Conservation (phyloP, 148 eudicot species). For the Rhododendron mucronatum region DNA sequence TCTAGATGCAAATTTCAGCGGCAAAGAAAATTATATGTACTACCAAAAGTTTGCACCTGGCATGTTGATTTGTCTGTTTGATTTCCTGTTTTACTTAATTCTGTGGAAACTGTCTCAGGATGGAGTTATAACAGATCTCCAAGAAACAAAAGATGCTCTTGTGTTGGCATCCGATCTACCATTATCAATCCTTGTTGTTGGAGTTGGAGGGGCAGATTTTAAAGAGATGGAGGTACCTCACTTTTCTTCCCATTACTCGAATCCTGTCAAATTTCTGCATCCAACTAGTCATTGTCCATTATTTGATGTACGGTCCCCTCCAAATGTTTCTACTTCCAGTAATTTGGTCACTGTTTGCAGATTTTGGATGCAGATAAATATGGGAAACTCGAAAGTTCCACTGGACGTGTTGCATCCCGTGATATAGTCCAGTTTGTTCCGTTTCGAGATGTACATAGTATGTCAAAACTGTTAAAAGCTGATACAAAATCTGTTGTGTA, state of each 20-base stretch:
- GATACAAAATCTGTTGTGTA: neutral
- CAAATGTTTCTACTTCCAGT: neutral
- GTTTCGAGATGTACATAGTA: slow-evolving; percentile 83
- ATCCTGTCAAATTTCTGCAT: neutral
- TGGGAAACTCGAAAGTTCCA: slow-evolving; percentile 83
- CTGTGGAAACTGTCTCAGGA: slow-evolving; percentile 45
- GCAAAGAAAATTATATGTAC: neutral
- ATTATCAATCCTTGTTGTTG: slow-evolving; percentile 90
- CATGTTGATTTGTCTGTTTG: neutral
- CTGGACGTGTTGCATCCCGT: slow-evolving; percentile 80
- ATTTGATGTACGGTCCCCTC: neutral
- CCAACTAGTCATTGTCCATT: neutral
- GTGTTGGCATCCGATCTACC: slow-evolving; percentile 95
- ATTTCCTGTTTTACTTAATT: neutral
- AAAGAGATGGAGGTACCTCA: slow-evolving; percentile 91
- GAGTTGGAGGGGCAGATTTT: slow-evolving; percentile 97
- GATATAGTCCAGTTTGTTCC: slow-evolving; percentile 97
- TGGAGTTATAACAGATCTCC: slow-evolving; percentile 98
- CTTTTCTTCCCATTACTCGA: slow-evolving; percentile 8
- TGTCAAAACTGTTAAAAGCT: slow-evolving; percentile 14
- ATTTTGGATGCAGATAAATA: slow-evolving; percentile 83
- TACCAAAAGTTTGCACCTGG: neutral
- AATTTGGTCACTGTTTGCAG: slow-evolving; percentile 31
- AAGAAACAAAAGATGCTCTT: slow-evolving; percentile 95
- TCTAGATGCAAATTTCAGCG: neutral